Percentiles rank a stretch among this genome's conserved stretches.
phyloP scores from a whole-genome alignment of 208 protist genomes.

The Tritrichomonas musculus region DNA sequence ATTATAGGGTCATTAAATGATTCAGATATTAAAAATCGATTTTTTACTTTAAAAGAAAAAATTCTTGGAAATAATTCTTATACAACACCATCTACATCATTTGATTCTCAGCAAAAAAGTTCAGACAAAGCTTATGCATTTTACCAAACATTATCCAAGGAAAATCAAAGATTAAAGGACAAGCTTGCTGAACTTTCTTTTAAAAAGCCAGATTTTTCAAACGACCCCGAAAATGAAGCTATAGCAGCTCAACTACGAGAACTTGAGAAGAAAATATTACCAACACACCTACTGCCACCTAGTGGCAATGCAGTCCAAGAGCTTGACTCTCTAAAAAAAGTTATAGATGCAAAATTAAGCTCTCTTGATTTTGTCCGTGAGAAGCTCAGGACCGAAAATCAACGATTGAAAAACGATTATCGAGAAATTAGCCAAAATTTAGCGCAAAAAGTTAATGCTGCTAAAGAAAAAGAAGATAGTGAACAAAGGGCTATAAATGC shows the following conservation, averaged over 20 bases:
- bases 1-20: slow-evolving; percentile 3
- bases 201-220: slow-evolving; percentile 1
- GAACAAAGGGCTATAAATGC: background rate
- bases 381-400: background rate
- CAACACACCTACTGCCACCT: background rate
- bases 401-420: background rate
- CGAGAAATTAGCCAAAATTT: background rate
- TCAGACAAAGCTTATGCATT: background rate
- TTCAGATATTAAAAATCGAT: background rate
- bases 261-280: background rate
- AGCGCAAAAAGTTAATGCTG: background rate
- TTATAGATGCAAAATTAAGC: background rate
- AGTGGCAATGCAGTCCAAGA: background rate
- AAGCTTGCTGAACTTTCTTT: background rate
- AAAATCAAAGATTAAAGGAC: slow-evolving; percentile 29
- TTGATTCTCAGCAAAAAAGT: background rate
- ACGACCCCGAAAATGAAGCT: background rate
- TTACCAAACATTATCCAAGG: background rate
- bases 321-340: background rate
- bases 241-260: background rate
- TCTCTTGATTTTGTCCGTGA: background rate
- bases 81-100: too few species aligned
- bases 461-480: slow-evolving; percentile 14
- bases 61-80: background rate
- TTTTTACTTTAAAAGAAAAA: background rate